These are phyloP conservation scores for Mycena venus DNA, from an alignment of 768 basidiomycete genomes.

Conservation along the genomic window DNA sequence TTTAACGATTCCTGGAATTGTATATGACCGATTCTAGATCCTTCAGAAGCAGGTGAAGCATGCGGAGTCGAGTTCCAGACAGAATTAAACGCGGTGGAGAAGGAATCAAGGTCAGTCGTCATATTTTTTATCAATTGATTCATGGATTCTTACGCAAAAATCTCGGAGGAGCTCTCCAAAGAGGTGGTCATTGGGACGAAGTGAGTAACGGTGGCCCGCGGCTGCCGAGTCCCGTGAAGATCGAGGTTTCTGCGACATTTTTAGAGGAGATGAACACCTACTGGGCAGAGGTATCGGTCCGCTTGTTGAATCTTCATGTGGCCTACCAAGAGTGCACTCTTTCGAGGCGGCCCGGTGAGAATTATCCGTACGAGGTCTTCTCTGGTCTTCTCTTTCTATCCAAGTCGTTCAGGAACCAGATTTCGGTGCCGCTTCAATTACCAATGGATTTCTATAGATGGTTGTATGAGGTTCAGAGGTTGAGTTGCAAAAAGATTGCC, in stretches of 20 bases:
- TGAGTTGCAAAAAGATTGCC: too few species aligned
- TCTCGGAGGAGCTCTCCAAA: slow-evolving; percentile 18
- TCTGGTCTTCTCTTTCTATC: not conserved
- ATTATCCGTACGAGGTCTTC: not conserved
- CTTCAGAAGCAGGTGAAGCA: slow-evolving; percentile 23
- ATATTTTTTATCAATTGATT: not conserved
- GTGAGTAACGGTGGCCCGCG: not conserved
- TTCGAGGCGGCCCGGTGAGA: not conserved
- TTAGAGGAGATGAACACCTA: not conserved
- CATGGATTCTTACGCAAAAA: slow-evolving; percentile 6
- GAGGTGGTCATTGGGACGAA: not conserved
- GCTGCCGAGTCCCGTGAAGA: not conserved
- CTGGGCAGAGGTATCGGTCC: too few species aligned
- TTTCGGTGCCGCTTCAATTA: too few species aligned
- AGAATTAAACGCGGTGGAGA: not conserved
- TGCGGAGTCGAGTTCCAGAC: not conserved
- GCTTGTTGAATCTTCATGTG: not conserved
- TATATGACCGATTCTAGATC: slow-evolving; percentile 23
- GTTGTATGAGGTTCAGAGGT: too few species aligned
- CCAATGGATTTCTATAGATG: too few species aligned
- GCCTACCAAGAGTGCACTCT: not conserved
- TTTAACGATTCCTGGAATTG: slow-evolving; percentile 17
- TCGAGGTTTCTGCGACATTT: not conserved
- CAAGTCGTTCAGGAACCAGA: not conserved
- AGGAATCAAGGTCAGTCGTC: slow-evolving; percentile 1